These are phyloP conservation scores for Tylopilus plumbeoviolaceoides DNA, from an alignment of 768 basidiomycete genomes.

Conservation along the genomic window DNA sequence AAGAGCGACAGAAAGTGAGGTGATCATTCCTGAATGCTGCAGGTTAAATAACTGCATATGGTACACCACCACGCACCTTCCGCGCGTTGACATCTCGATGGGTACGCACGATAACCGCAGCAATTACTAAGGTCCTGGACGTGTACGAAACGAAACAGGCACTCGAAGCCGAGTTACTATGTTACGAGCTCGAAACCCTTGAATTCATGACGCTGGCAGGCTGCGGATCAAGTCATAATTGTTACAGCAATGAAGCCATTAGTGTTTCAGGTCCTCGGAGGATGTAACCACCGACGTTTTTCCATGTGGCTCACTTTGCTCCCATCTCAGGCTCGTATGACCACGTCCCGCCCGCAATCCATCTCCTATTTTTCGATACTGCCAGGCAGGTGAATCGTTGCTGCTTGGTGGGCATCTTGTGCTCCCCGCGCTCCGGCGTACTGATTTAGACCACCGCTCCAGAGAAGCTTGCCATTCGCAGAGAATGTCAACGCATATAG, in stretches of 20 bases:
- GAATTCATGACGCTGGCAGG: background rate
- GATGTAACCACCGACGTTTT: too few relatives aligned
- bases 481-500: too few relatives aligned
- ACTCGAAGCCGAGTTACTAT: background rate
- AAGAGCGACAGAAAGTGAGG: background rate
- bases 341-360: too few relatives aligned
- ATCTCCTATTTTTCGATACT: too few relatives aligned
- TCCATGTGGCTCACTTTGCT: too few relatives aligned
- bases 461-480: too few relatives aligned
- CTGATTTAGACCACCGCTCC: too few relatives aligned
- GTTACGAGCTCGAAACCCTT: background rate
- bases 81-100: background rate
- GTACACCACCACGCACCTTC: background rate
- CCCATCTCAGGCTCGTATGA: too few relatives aligned
- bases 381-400: too few relatives aligned
- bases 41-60: background rate
- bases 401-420: too few relatives aligned
- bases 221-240: background rate
- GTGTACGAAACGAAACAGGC: background rate
- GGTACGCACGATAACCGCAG: background rate
- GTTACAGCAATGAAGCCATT: background rate
- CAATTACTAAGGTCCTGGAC: too few relatives aligned
- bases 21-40: background rate
- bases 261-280: background rate
- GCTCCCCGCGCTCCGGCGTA: too few relatives aligned